Conservation (phyloP, 768 basidiomycete genomes). For the Rhizopogon roseolus region DNA sequence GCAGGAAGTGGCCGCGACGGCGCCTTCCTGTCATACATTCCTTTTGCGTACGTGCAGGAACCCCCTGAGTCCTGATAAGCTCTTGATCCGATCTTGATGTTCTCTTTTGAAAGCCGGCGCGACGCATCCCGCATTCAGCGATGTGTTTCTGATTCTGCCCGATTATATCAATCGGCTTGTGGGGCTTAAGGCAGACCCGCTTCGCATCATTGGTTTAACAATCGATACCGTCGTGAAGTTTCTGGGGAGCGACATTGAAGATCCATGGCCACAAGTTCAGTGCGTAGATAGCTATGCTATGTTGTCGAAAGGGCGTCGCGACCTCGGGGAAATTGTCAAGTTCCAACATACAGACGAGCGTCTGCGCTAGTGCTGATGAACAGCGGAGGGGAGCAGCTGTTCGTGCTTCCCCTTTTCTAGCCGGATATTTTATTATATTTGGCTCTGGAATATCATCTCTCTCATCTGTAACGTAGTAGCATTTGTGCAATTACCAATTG, state of each 20-base stretch:
- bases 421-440: no score
- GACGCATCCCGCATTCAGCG: constrained; percentile 30
- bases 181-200: constrained; percentile 15
- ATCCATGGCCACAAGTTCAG: not conserved
- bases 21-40: constrained; percentile 1
- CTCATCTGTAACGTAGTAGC: no score
- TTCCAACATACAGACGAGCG: not conserved
- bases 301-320: not conserved
- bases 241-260: constrained; percentile 3
- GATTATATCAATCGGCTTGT: constrained; percentile 21
- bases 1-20: constrained; percentile 20
- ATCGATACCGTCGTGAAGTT: constrained; percentile 17
- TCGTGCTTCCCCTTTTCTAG: no score
- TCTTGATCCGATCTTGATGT: not conserved
- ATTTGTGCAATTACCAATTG: no score
- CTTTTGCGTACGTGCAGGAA: constrained; percentile 4
- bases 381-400: no score
- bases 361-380: no score
- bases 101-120: constrained; percentile 17
- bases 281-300: not conserved
- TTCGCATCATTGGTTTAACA: constrained; percentile 13
- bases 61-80: no score
- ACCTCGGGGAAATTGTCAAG: not conserved
- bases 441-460: no score
- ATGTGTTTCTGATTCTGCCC: constrained; percentile 30